Conservation (phyloP, 768 basidiomycete species). For the Dentipellis fragilis region DNA sequence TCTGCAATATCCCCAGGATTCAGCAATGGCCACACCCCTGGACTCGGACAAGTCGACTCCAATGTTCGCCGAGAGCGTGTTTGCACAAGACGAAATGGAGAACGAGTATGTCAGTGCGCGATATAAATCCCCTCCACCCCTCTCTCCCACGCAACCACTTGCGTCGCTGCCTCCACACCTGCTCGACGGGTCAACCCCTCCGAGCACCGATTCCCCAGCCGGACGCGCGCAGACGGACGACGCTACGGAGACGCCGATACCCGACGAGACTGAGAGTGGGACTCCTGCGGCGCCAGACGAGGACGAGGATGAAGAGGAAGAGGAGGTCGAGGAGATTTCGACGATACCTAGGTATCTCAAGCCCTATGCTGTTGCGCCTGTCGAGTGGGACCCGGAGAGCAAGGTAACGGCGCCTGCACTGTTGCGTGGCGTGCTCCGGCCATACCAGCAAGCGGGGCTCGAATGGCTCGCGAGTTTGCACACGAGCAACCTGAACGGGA, state of each 20-base stretch:
- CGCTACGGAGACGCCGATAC: neutral
- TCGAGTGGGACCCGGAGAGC: conserved; percentile 52
- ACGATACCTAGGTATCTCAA: conserved; percentile 38
- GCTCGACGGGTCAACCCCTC: neutral
- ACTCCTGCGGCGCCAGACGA: conserved; percentile 21
- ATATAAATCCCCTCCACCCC: neutral
- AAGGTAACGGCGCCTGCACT: conserved; percentile 60
- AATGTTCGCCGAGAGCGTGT: neutral
- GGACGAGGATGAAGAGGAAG: conserved; percentile 27
- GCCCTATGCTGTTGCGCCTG: conserved; percentile 60
- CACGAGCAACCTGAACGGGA: conserved; percentile 70
- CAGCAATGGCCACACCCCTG: neutral
- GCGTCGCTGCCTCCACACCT: neutral
- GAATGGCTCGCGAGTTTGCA: conserved; percentile 93
- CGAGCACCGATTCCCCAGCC: neutral
- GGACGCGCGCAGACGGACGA: neutral
- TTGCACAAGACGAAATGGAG: neutral
- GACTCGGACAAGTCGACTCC: neutral
- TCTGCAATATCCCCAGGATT: neutral
- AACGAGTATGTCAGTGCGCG: neutral
- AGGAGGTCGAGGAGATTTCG: conserved; percentile 28
- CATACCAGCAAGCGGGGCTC: conserved; percentile 87
- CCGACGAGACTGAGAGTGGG: conserved; percentile 15
- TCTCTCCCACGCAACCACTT: neutral
- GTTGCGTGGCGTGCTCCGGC: conserved; percentile 79